Evolutionary conservation across 768 basidiomycete genomes (phyloP), one percentile per base, ranked within the genome.

Genomic region (Russula brevipes): DNA sequence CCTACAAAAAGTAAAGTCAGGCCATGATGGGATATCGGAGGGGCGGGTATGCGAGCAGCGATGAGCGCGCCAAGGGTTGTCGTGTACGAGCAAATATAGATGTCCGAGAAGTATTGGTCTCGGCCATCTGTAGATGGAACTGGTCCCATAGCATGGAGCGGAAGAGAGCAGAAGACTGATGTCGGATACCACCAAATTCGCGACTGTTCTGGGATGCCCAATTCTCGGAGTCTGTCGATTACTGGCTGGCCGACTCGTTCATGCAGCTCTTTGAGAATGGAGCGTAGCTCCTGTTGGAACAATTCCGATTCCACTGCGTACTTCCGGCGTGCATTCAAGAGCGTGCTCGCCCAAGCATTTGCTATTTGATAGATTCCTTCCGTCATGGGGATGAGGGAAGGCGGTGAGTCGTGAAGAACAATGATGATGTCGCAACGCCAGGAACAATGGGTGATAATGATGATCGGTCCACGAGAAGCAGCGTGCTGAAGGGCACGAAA

Each of bases 111-210:
- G 30, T 54, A 44, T 38, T 4, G 52, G 2, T 53, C 44, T 6
- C n/a, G 31, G 12, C 11, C 11, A 11, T 36, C 42, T 6, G 36
- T 45, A 16, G 46, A 45, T 9, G 47, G 39, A 24, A 64, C 55
- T 38, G 60, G 46, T 0, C 61, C 64, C 36, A 64, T 64, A 9
- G 66, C 63, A 38, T 67, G 66, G 19, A 66, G 44, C 8, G 66
- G 63, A 33, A 66, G 63, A 16, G 56, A 54, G 19, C 47, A 57
- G 16, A 24, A 24, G 24, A 24, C 24, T 24, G 24, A 24, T 24
- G 24, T 24, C 24, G 24, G 24, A 24, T 24, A 66, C 65, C 62
- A 66, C 61, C 61, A 63, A 35, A 66, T 49, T 10, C 51, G 36
- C 17, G 45, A 49, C 44, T 39, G 54, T 38, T 64, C 42, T 17